Evolutionary conservation across 441 rosid genomes (phyloP).

Genomic region (Gossypium gossypioides): DNA sequence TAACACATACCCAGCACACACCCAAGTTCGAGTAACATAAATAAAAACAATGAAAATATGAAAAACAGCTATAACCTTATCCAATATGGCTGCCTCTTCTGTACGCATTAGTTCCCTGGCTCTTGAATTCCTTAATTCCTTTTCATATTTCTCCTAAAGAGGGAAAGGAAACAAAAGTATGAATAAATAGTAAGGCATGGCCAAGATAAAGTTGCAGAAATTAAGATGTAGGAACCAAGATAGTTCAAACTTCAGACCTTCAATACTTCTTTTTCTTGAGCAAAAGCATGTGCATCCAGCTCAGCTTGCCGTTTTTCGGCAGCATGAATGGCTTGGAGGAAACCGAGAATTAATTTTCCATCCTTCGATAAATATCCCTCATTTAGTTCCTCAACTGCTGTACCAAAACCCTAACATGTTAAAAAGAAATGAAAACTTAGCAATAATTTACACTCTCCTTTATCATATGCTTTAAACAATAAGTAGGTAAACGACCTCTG

Average conservation of each 20-base stretch:
- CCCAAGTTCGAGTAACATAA: neutral
- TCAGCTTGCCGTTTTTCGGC: slow-evolving; percentile 89
- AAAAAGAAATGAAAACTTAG: slow-evolving; percentile 19
- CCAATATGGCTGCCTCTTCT: slow-evolving; percentile 89
- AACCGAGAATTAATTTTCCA: slow-evolving; percentile 69
- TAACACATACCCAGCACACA: neutral
- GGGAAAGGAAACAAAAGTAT: slow-evolving; percentile 1
- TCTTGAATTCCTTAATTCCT: slow-evolving; percentile 75
- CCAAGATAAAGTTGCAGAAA: neutral
- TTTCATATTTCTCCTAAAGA: slow-evolving; percentile 78
- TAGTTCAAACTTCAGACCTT: slow-evolving; percentile 38
- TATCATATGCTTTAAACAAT: slow-evolving; percentile 7
- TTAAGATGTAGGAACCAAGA: slow-evolving; percentile 6
- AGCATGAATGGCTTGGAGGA: slow-evolving; percentile 77
- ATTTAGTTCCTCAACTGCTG: slow-evolving; percentile 42
- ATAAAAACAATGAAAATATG: slow-evolving; percentile 1
- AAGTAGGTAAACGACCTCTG: slow-evolving; percentile 31
- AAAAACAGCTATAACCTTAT: slow-evolving; percentile 52
- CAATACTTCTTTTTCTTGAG: slow-evolving; percentile 56
- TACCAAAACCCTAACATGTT: slow-evolving; percentile 38
- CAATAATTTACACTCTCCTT: slow-evolving; percentile 11
- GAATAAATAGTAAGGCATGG: neutral
- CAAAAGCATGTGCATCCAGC: slow-evolving; percentile 64
- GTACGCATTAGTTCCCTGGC: slow-evolving; percentile 87
- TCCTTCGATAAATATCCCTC: slow-evolving; percentile 46